Base-by-base conservation (phyloP, 352 stramenopile genomes). In the Saprolegnia diclina region DNA sequence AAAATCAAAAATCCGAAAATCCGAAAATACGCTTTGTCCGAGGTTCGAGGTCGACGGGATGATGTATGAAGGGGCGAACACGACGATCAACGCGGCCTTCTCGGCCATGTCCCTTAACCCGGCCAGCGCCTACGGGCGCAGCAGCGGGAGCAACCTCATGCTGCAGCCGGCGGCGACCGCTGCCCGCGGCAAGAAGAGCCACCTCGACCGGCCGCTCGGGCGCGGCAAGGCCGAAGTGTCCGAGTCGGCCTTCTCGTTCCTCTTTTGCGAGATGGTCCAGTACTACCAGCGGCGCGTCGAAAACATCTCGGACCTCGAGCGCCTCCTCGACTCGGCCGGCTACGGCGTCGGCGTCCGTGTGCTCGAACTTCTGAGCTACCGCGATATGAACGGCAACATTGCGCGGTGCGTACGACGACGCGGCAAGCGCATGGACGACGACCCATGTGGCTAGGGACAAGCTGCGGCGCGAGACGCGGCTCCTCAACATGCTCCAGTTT, bases 201-300 rank as follows among this genome's bases (percentile, higher is more conserved):
- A 69, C 62, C 70, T 94, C 40, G 85, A 94, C 73, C 83, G 85
- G 5, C 82, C 85, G 6, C 72, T 94, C 11, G 90, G 83, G 19
- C 78, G 84, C 44, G 85, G 85, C 52, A 94, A 94, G 76, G 77
- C 71, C 11, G 85, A 94, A 72, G 83, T 98, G 35, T 98, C 91
- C 64, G 76, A 98, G 38, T 98, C 90, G 70, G 92, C 91, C 24
- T 99, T 99, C 80, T 89, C 92, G 38, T 98, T 98, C 81, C 80
- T 99, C 48, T 99, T 98, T 77, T 98, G 89, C 14, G 96, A 99
- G 79, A 91, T 99, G 79, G 95, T 99, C 9, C 96, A 99, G 80
- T 98, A 99, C 82, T 97, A 98, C 79, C 95, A 99, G 74, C 87
- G 88, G 46, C 87, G 94, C 40, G 95, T 98, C 35, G 86, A 96